Conservation (phyloP, 179 eudicot genomes). For the Amaranthus tricolor region DNA sequence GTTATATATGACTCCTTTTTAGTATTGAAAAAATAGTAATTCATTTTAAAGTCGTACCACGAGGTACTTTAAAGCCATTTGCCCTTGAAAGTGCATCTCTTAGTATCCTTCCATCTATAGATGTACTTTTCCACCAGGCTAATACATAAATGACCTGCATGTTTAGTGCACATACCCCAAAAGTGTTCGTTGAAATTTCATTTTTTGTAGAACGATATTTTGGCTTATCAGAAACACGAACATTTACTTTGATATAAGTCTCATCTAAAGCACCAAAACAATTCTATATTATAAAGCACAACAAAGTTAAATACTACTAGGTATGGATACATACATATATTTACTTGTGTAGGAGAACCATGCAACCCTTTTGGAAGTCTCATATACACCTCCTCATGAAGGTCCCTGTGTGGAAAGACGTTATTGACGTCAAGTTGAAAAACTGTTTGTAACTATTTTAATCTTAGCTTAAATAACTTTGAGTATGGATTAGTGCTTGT, state of each 20-base stretch:
- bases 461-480: no score
- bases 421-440: no score
- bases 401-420: no score
- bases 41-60: neutral
- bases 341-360: no score
- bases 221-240: neutral
- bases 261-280: slow-evolving; percentile 6
- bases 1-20: no score
- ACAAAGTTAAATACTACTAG: no score
- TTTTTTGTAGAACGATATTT: neutral
- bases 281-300: neutral
- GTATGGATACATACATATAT: no score
- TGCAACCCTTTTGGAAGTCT: no score
- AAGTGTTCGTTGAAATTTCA: slow-evolving; percentile 2
- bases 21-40: neutral
- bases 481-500: no score
- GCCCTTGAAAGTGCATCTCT: slow-evolving; percentile 1
- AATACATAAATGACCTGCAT: slow-evolving; percentile 1
- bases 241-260: slow-evolving; percentile 10
- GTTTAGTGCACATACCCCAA: slow-evolving; percentile 7
- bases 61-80: neutral
- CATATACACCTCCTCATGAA: no score
- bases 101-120: slow-evolving; percentile 4
- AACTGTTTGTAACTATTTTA: no score
- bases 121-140: slow-evolving; percentile 11